Conservation (phyloP, 345 rosid species). For the Citrus glauca region DNA sequence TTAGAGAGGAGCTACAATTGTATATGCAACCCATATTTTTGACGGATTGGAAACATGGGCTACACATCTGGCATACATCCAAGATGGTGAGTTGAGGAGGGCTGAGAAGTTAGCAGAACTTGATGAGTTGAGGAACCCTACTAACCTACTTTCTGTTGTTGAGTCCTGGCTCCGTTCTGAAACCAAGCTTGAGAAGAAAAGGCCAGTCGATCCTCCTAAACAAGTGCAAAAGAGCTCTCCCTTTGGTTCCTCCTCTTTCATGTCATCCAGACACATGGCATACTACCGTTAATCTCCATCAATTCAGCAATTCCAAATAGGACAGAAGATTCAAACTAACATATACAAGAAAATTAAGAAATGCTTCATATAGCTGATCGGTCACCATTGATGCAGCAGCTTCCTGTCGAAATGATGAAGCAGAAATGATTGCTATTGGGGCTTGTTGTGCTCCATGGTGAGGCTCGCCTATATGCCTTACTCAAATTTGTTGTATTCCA, state of each 20-base stretch:
- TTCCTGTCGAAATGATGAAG: not conserved
- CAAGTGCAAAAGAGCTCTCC: slow-evolving; percentile 46
- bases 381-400: not conserved
- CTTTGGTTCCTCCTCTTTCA: slow-evolving; percentile 56
- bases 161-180: slow-evolving; percentile 88
- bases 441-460: not conserved
- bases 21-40: slow-evolving; percentile 89
- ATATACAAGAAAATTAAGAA: not conserved
- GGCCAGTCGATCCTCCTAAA: slow-evolving; percentile 27
- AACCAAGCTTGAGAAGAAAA: slow-evolving; percentile 57
- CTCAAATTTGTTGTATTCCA: not conserved
- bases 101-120: slow-evolving; percentile 49
- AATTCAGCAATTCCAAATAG: not conserved
- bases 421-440: not conserved
- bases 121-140: slow-evolving; percentile 56
- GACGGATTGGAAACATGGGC: slow-evolving; percentile 95
- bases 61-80: slow-evolving; percentile 79
- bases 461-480: not conserved
- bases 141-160: slow-evolving; percentile 77
- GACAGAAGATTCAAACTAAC: not conserved
- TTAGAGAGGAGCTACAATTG: slow-evolving; percentile 86
- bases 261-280: slow-evolving; percentile 88
- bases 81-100: slow-evolving; percentile 70
- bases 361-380: not conserved
- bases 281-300: slow-evolving; percentile 57